Percentiles rank a stretch among this genome's conserved stretches.
phyloP scores from a whole-genome alignment of 768 basidiomycete genomes.

The Flagelloscypha sp. region DNA sequence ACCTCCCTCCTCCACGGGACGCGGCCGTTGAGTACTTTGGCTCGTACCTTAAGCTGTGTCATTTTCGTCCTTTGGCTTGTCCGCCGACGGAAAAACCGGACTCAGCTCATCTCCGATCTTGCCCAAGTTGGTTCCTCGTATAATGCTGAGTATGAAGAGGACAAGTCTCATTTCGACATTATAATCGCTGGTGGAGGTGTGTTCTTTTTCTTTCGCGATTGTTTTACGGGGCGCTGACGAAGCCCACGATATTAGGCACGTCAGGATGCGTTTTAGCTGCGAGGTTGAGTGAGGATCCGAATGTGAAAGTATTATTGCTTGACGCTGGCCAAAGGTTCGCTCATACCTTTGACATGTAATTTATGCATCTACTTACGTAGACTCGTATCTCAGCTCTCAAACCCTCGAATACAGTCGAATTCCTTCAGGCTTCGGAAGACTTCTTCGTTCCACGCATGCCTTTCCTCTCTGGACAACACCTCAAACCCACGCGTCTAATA shows the following conservation, averaged over 20 bases:
- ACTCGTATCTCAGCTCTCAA: too few species aligned
- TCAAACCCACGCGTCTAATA: conserved; percentile 39
- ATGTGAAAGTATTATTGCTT: conserved; percentile 47
- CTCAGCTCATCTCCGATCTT: too few species aligned
- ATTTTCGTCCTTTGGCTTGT: too few species aligned
- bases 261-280: conserved; percentile 56
- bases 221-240: not conserved
- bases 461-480: conserved; percentile 51
- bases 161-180: conserved; percentile 32
- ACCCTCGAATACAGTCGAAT: conserved; percentile 31
- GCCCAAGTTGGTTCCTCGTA: too few species aligned
- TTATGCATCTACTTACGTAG: not conserved
- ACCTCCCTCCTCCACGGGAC: too few species aligned
- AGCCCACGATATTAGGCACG: conserved; percentile 37
- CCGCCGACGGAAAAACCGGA: too few species aligned
- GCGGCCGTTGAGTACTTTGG: too few species aligned
- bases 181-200: conserved; percentile 52
- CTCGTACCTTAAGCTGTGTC: too few species aligned
- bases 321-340: conserved; percentile 55
- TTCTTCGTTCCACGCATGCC: conserved; percentile 40
- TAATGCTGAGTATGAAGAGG: too few species aligned
- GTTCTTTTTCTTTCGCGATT: conserved; percentile 1
- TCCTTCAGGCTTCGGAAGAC: conserved; percentile 31
- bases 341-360: not conserved
- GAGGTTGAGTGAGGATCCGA: conserved; percentile 48